Base-by-base conservation (phyloP, 495 filamentous ascomycete species). In the Penicillium canescens region DNA sequence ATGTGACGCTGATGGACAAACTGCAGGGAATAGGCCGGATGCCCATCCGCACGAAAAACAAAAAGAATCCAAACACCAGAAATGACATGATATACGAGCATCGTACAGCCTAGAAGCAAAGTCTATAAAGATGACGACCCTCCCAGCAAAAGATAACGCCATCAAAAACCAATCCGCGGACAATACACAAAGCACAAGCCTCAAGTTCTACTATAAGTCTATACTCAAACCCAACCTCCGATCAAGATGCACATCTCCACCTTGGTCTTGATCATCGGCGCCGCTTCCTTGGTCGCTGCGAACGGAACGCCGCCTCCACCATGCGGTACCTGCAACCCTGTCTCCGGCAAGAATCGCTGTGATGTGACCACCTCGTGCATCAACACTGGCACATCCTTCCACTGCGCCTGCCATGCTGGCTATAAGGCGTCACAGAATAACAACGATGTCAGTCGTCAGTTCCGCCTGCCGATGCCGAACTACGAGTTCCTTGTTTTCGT, bases 361-460 rank as follows among this genome's bases (percentile, higher is more conserved):
- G 73, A 75, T 46, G 54, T 70, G 26, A 73, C 70, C 11, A 77
- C 73, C 39, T 75, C 72, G 33, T 77, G 73, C 57, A 77, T 77
- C 47, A 94, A 74, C 51, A 83, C 87, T 0, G 86, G 86, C 28
- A 83, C 73, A 39, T 88, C 73, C 64, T 94, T 87, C 55, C 91
- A 90, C 69, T 91, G 86, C 12, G 89, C 88, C 57, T 89, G 58
- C 82, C 80, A 48, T 81, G 78, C 53, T 79, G 89, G 56, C 84
- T 77, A 71, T 86, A 94, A 55, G 85, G 82, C 52, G 83, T 73
- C 70, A 10, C 24, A 47, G 21, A 14, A 55, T 20, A 68, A 77
- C 54, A 59, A 61, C 21, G 55, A 75, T 56, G 52, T 74, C 35
- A 51, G 49, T 5, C 42, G 62, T 54, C 69, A 76, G 60, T 77